phyloP scores from a whole-genome alignment of 1,284 basidiomycete genomes.

The Leucoagaricus sp. region DNA sequence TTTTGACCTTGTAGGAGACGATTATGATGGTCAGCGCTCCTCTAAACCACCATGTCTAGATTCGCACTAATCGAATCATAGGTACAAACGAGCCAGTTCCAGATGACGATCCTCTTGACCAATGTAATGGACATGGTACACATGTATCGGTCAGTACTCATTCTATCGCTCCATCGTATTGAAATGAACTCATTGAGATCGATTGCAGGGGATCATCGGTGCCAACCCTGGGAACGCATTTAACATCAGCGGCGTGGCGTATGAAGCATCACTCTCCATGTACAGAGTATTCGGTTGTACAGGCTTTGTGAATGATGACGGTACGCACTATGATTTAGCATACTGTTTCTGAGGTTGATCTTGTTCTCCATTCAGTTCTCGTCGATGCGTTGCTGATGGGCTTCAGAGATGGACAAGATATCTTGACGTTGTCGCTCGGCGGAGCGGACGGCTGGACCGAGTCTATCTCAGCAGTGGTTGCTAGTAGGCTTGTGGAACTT shows the following conservation, averaged over 20 bases:
- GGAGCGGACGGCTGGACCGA: constrained; percentile 63
- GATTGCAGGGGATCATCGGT: constrained; percentile 57
- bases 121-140: constrained; percentile 61
- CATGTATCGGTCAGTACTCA: constrained; percentile 50
- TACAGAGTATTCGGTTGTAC: constrained; percentile 54
- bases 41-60: not conserved
- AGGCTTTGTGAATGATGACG: constrained; percentile 47
- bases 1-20: constrained; percentile 41
- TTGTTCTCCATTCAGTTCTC: no score
- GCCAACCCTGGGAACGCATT: constrained; percentile 57
- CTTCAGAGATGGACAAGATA: constrained; percentile 52
- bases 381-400: constrained; percentile 51
- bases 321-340: no score
- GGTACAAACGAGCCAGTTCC: constrained; percentile 43
- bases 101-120: constrained; percentile 46
- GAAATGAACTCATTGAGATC: not conserved
- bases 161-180: not conserved
- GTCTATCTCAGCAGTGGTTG: constrained; percentile 50
- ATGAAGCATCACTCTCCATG: constrained; percentile 41
- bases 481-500: constrained; percentile 48
- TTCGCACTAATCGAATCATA: not conserved
- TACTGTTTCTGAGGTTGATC: no score
- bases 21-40: constrained; percentile 25
- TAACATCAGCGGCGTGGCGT: constrained; percentile 56
- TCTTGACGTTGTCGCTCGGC: constrained; percentile 68